Evolutionary conservation across 495 filamentous ascomycete genomes (phyloP).

Genomic region (Xylaria venustula): DNA sequence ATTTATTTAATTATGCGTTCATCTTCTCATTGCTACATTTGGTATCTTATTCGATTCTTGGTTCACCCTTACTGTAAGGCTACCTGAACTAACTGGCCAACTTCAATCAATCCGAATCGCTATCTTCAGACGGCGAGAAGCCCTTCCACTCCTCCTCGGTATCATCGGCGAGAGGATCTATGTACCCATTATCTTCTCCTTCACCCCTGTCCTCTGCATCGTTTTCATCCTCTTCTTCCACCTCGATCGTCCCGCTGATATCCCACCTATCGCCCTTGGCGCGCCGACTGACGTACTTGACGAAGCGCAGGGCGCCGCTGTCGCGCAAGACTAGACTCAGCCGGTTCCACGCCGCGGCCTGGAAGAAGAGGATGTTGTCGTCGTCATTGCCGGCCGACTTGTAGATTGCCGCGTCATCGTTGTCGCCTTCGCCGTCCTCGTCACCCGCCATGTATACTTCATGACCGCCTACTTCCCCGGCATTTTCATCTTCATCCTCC

Average conservation of each 20-base stretch:
- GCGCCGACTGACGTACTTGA: slow-evolving; percentile 86
- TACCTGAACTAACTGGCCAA: not conserved
- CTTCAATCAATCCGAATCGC: slow-evolving; percentile 39
- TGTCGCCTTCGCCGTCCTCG: slow-evolving; percentile 58
- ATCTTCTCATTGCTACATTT: not conserved
- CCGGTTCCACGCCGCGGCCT: slow-evolving; percentile 84
- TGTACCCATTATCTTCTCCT: slow-evolving; percentile 30
- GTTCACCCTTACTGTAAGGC: too few species aligned
- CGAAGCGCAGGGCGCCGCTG: slow-evolving; percentile 80
- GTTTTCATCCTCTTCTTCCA: slow-evolving; percentile 39
- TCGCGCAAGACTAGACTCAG: slow-evolving; percentile 88
- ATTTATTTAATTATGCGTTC: too few species aligned
- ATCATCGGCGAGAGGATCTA: slow-evolving; percentile 32
- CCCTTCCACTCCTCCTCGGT: slow-evolving; percentile 49
- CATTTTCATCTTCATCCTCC: slow-evolving; percentile 26
- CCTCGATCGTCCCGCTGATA: slow-evolving; percentile 66
- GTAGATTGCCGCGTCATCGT: slow-evolving; percentile 84
- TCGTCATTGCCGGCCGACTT: slow-evolving; percentile 39
- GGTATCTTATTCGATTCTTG: too few species aligned
- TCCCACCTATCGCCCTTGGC: slow-evolving; percentile 95
- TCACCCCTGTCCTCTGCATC: slow-evolving; percentile 45
- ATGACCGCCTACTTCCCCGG: slow-evolving; percentile 69
- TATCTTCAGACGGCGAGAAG: slow-evolving; percentile 43
- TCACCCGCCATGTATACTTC: slow-evolving; percentile 92
- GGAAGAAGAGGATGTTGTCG: slow-evolving; percentile 85